phyloP scores from a whole-genome alignment of 176 grass and related monocot genomes.

The Carex kokanica region DNA sequence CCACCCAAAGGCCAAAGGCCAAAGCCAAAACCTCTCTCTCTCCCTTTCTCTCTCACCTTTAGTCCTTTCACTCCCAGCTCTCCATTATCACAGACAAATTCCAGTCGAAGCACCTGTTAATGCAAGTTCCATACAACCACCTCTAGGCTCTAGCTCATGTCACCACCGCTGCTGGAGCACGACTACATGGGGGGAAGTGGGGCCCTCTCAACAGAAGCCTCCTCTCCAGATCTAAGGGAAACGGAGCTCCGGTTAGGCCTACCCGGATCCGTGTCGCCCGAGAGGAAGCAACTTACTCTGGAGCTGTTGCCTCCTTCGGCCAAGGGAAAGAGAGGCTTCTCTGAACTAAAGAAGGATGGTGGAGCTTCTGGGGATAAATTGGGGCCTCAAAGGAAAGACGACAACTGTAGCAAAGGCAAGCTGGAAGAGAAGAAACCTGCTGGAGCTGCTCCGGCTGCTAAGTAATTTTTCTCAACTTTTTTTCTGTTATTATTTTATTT shows the following conservation, averaged over 20 bases:
- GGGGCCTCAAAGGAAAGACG: slow-evolving; percentile 31
- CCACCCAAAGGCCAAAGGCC: no score
- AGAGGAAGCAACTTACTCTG: slow-evolving; percentile 38
- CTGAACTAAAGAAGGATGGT: slow-evolving; percentile 38
- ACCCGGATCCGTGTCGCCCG: slow-evolving; percentile 44
- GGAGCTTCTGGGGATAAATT: slow-evolving; percentile 30
- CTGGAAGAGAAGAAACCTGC: slow-evolving; percentile 29
- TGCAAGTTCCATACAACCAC: slow-evolving; percentile 34
- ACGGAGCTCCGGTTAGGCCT: slow-evolving; percentile 70
- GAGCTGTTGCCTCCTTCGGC: slow-evolving; percentile 53
- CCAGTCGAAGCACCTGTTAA: slow-evolving; percentile 19
- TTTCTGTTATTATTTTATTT: not conserved
- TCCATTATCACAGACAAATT: slow-evolving; percentile 12
- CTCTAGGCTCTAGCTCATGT: slow-evolving; percentile 39
- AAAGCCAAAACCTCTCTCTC: not conserved
- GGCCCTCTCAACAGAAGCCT: slow-evolving; percentile 36
- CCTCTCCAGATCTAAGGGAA: slow-evolving; percentile 39
- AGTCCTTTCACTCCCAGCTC: slow-evolving; percentile 35
- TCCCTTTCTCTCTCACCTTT: not conserved
- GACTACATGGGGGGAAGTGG: slow-evolving; percentile 56
- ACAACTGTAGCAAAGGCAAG: slow-evolving; percentile 44
- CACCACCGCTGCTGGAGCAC: slow-evolving; percentile 48
- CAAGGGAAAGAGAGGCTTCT: slow-evolving; percentile 75
- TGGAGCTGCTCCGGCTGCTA: slow-evolving; percentile 38
- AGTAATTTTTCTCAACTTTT: slow-evolving; percentile 27